These are phyloP conservation scores for Coemansia sp. DNA, from an alignment of 192 early-diverging fungal genomes.

Conservation along the genomic window DNA sequence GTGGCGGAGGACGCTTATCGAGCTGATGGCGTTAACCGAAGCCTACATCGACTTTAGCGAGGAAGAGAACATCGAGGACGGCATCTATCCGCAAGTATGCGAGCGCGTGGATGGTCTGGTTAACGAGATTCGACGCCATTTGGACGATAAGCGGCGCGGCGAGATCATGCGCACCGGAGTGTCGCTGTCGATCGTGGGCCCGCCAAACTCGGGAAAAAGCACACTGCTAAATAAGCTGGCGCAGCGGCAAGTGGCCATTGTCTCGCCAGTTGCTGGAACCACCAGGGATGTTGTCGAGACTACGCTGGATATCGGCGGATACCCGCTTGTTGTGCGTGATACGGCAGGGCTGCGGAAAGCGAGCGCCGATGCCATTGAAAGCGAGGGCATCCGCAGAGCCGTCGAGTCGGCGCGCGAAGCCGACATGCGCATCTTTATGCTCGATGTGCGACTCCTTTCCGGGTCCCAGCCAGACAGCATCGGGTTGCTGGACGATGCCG, in stretches of 20 bases:
- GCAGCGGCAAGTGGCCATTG: constrained; percentile 73
- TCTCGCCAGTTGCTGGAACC: constrained; percentile 74
- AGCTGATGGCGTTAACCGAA: constrained; percentile 65
- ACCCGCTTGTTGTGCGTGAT: constrained; percentile 74
- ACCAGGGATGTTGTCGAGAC: constrained; percentile 78
- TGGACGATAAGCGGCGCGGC: constrained; percentile 66
- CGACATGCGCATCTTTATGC: constrained; percentile 70
- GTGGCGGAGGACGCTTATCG: constrained; percentile 65
- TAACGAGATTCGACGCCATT: constrained; percentile 43
- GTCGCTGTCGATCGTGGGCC: constrained; percentile 69
- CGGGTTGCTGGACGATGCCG: constrained; percentile 6
- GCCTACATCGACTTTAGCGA: constrained; percentile 81
- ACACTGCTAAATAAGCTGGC: constrained; percentile 69
- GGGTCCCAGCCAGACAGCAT: not conserved
- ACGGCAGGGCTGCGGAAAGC: constrained; percentile 66
- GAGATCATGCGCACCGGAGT: constrained; percentile 77
- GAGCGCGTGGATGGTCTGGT: constrained; percentile 7
- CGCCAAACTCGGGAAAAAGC: constrained; percentile 81
- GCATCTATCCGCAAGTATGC: constrained; percentile 39
- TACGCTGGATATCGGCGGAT: constrained; percentile 72
- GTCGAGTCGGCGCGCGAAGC: constrained; percentile 53
- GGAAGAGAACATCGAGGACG: constrained; percentile 79
- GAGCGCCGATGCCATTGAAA: constrained; percentile 65
- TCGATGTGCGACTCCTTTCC: constrained; percentile 29
- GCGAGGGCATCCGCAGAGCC: constrained; percentile 69